A percentile compares a stretch with the other conserved stretches of the same genome.
Evolutionary conservation across 257 asterid species (phyloP).

Genomic region (Plantago major): DNA sequence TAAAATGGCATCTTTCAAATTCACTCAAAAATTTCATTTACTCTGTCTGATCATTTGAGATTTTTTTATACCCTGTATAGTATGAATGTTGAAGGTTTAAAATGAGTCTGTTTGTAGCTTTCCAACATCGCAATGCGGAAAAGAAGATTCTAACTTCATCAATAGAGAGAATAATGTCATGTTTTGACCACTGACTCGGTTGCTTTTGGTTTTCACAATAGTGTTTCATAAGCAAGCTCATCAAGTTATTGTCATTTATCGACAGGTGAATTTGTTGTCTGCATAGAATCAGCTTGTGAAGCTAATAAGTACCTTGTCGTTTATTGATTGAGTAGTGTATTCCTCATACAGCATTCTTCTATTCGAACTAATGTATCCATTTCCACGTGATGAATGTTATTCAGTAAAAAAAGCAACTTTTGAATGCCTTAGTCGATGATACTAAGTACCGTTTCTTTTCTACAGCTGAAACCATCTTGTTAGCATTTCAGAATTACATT

Average conservation of each 20-base stretch:
- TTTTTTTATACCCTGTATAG: not conserved
- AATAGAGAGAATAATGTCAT: not conserved
- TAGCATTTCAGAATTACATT: slow-evolving; percentile 95
- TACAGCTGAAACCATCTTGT: slow-evolving; percentile 95
- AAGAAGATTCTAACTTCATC: not conserved
- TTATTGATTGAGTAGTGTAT: not conserved
- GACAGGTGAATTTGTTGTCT: slow-evolving; percentile 2
- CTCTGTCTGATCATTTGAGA: slow-evolving; percentile 2
- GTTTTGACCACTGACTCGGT: slow-evolving; percentile 4
- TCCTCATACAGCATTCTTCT: not conserved
- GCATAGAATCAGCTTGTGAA: not conserved
- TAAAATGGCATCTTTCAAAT: too few relatives aligned
- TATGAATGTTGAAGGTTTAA: slow-evolving; percentile 1
- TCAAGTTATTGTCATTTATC: not conserved
- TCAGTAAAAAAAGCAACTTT: slow-evolving; percentile 2
- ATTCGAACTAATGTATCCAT: not conserved
- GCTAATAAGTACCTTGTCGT: not conserved
- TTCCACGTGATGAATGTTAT: slow-evolving; percentile 5
- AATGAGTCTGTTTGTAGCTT: not conserved
- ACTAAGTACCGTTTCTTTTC: slow-evolving; percentile 13
- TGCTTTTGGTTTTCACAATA: not conserved
- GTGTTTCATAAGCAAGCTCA: not conserved
- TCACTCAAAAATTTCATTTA: not conserved
- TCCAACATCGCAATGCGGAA: too few relatives aligned
- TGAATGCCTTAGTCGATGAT: slow-evolving; percentile 19